Evolutionary conservation across 768 basidiomycete species (phyloP), one percentile per base, ranked within the genome.

Genomic region (Porpolomopsis calyptriformis): DNA sequence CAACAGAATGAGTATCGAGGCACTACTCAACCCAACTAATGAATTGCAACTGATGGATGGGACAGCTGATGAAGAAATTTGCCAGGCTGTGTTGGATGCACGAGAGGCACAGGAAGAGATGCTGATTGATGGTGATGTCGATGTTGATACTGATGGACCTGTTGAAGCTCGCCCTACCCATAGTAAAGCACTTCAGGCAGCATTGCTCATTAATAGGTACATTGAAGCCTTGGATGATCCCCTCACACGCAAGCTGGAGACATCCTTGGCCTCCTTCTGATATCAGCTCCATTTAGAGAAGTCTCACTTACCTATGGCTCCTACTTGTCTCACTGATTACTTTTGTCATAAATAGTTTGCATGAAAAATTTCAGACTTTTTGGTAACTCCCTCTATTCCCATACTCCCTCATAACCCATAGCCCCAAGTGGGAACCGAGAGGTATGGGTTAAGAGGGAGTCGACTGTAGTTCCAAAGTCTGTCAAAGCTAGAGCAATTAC

Each of bases 1-100:
- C 34, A 59, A 60, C 37, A 36, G 52, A 25, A 52, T 61, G 50
- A 38, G 37, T 23, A 47, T 59, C 19, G 50, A 50, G n/a, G 46
- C 39, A 5, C 49, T 60, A 4, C 51, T 59, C 20, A 51, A 59
- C 47, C 56, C 55, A 27, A 49, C 45, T 18, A 45, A 39, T 16
- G 54, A 59, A 40, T 41, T 20, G n/a, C 25, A 45, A 2, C 20
- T 47, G 23, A 48, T 53, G 35, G 27, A 46, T 11, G 38, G 23
- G 43, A 25, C 46, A 12, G 48, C 45, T 12, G 53, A 50, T 20
- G 9, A 53, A 38, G 53, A 53, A 26, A 51, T 55, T 19, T 53
- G n/a, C 34, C 4, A 43, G 29, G 49, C 53, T n/a, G 49, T 55
- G 25, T 39, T 53, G 46, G 52, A 51, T 26, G 44, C 53, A 19